Conservation (phyloP, 1,139 yeast genomes). For the Sporopachydermia cereana region DNA sequence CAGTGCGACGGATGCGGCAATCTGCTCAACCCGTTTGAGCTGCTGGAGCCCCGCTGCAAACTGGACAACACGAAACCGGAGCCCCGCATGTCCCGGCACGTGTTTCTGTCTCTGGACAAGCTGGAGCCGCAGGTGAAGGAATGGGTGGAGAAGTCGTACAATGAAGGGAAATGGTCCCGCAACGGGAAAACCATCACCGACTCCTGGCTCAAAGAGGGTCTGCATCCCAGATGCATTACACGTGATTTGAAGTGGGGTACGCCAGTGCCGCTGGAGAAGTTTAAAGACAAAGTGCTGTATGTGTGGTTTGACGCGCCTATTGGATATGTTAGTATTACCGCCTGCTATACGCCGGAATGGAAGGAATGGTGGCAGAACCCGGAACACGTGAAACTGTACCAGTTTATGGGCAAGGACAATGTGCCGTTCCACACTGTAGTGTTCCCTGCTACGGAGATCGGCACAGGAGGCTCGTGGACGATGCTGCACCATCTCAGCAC, state of each 20-base stretch:
- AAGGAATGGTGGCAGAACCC: slow-evolving; percentile 92
- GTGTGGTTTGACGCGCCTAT: slow-evolving; percentile 99
- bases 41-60: slow-evolving; percentile 91
- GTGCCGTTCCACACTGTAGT: slow-evolving; percentile 98
- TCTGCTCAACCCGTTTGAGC: slow-evolving; percentile 81
- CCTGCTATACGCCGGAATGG: slow-evolving; percentile 76
- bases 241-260: slow-evolving; percentile 98
- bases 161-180: slow-evolving; percentile 79
- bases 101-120: slow-evolving; percentile 73
- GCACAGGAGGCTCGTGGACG: slow-evolving; percentile 85
- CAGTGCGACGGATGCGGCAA: slow-evolving; percentile 97
- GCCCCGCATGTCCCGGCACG: slow-evolving; percentile 72
- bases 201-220: slow-evolving; percentile 90
- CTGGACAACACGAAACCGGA: slow-evolving; percentile 75
- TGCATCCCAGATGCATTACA: slow-evolving; percentile 90
- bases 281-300: slow-evolving; percentile 78
- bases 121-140: slow-evolving; percentile 60
- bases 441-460: slow-evolving; percentile 86
- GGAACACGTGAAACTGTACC: slow-evolving; percentile 73
- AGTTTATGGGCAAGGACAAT: slow-evolving; percentile 98
- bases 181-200: slow-evolving; percentile 81
- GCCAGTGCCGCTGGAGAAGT: slow-evolving; percentile 82
- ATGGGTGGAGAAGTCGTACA: slow-evolving; percentile 64
- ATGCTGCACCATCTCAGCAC: slow-evolving; percentile 83
- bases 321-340: slow-evolving; percentile 93